Percentiles rank a stretch among this genome's conserved stretches.
Evolutionary conservation across 768 basidiomycete species (phyloP).

Genomic region (Amanita jacksonii): DNA sequence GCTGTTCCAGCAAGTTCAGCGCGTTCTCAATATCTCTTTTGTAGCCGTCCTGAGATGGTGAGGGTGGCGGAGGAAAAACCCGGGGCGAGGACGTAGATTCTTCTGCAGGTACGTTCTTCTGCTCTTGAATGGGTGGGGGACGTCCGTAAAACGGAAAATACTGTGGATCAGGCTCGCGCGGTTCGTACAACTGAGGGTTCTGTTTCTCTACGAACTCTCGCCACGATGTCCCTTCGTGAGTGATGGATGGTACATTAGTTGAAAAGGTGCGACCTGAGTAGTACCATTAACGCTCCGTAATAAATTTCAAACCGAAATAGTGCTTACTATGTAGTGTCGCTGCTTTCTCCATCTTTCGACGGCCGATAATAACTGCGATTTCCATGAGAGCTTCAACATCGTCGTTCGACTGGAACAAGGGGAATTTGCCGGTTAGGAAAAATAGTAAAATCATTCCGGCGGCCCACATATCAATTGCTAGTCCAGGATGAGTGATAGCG

Average conservation of each 20-base stretch:
- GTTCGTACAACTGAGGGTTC: constrained; percentile 60
- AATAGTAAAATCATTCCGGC: constrained; percentile 88
- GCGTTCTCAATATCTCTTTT: constrained; percentile 51
- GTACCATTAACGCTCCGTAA: constrained; percentile 1
- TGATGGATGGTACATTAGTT: constrained; percentile 81
- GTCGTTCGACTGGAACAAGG: constrained; percentile 87
- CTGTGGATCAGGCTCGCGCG: constrained; percentile 37
- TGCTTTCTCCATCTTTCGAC: constrained; percentile 69
- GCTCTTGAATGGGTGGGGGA: constrained; percentile 11
- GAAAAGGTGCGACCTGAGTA: constrained; percentile 73
- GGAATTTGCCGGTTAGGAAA: constrained; percentile 88
- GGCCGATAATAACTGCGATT: constrained; percentile 80
- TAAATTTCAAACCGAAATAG: constrained; percentile 1
- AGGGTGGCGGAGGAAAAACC: constrained; percentile 11
- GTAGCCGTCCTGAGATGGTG: constrained; percentile 28
- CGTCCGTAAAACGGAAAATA: constrained; percentile 46
- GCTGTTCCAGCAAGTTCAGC: constrained; percentile 62
- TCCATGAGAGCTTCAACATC: constrained; percentile 96
- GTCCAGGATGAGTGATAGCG: too few relatives aligned
- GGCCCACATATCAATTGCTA: constrained; percentile 97
- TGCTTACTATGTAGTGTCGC: constrained; percentile 83
- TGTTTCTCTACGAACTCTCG: constrained; percentile 63
- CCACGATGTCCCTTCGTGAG: constrained; percentile 60
- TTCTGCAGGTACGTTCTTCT: constrained; percentile 11
- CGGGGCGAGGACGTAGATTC: background rate